These are phyloP conservation scores for Geosiphon pyriformis DNA, from an alignment of 192 early-diverging fungal species.

Conservation along the genomic window DNA sequence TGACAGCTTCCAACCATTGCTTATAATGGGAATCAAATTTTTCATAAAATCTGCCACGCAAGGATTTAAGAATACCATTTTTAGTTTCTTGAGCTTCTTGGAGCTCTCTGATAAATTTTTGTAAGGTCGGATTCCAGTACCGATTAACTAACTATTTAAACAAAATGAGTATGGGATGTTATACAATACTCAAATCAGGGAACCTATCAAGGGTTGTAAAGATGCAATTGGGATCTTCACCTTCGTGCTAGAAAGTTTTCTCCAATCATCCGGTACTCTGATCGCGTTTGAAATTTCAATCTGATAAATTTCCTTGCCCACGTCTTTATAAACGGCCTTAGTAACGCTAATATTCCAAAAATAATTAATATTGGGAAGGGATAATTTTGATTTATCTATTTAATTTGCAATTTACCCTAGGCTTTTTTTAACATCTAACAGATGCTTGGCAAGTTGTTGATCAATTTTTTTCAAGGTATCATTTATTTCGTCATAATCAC, in stretches of 20 bases:
- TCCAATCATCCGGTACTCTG: constrained; percentile 75
- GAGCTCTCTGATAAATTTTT: constrained; percentile 59
- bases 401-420: constrained; percentile 45
- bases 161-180: too few relatives aligned
- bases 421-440: constrained; percentile 56
- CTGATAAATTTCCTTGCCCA: constrained; percentile 95
- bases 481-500: constrained; percentile 69
- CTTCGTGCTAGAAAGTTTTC: constrained; percentile 70
- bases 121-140: constrained; percentile 74
- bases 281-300: constrained; percentile 77
- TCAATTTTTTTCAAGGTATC: constrained; percentile 56
- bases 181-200: too few relatives aligned
- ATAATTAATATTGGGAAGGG: too few relatives aligned
- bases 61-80: constrained; percentile 66
- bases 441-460: constrained; percentile 58
- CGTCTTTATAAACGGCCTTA: constrained; percentile 75
- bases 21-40: constrained; percentile 80
- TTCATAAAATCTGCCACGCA: constrained; percentile 68
- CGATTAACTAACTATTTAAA: constrained; percentile 70
- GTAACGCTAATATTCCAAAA: constrained; percentile 46
- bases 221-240: constrained; percentile 31
- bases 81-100: constrained; percentile 80
- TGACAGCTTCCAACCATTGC: constrained; percentile 63
- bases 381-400: neutral
- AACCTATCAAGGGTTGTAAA: too few relatives aligned